phyloP scores from a whole-genome alignment of 2,329 filamentous ascomycete species.

The Sordariomycetes sp. region DNA sequence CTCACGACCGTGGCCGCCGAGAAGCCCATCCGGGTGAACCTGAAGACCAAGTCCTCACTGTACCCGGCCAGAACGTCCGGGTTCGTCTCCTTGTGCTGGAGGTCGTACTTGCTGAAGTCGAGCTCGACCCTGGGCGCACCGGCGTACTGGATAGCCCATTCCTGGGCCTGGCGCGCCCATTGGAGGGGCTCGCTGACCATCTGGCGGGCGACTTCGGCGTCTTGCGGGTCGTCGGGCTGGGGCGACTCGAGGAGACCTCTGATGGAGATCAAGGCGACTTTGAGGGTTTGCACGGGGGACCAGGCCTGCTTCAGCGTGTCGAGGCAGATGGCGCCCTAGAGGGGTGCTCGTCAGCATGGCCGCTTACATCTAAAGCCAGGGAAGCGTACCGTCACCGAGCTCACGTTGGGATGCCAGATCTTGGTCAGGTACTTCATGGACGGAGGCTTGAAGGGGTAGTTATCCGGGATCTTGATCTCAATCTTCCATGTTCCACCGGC shows the following conservation, averaged over 20 bases:
- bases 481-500: slow-evolving; percentile 75
- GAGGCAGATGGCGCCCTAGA: slow-evolving; percentile 87
- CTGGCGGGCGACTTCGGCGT: slow-evolving; percentile 91
- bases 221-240: slow-evolving; percentile 93
- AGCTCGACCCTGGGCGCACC: slow-evolving; percentile 52
- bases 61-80: slow-evolving; percentile 47
- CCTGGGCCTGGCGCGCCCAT: slow-evolving; percentile 74
- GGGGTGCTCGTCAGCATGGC: too few species aligned
- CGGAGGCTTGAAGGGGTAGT: slow-evolving; percentile 91
- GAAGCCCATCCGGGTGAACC: slow-evolving; percentile 88
- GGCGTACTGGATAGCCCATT: slow-evolving; percentile 83
- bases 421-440: slow-evolving; percentile 86
- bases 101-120: slow-evolving; percentile 25
- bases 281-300: slow-evolving; percentile 95
- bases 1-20: slow-evolving; percentile 77
- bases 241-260: slow-evolving; percentile 89
- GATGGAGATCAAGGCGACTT: slow-evolving; percentile 85
- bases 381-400: slow-evolving; percentile 81
- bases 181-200: slow-evolving; percentile 68
- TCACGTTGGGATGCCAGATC: slow-evolving; percentile 97
- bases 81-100: slow-evolving; percentile 17
- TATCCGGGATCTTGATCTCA: slow-evolving; percentile 77
- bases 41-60: slow-evolving; percentile 71
- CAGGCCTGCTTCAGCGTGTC: slow-evolving; percentile 84
- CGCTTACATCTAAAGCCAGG: too few species aligned